Evolutionary conservation across 1,284 basidiomycete species (phyloP).

Genomic region (Trichosporon asahii): DNA sequence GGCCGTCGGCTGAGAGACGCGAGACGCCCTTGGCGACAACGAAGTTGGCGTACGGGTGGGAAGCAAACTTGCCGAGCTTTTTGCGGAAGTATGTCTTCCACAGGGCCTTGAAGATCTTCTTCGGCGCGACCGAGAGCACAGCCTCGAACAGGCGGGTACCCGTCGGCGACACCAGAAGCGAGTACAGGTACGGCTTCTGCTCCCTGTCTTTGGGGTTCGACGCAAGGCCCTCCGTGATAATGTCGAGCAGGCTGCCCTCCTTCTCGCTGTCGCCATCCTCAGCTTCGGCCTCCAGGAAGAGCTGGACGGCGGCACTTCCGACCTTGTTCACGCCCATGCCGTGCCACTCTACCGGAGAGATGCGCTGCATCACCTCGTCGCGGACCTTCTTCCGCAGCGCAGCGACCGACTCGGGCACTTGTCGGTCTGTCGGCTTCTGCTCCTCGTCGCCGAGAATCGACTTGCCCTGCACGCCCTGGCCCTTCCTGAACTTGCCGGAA

Average conservation of each 20-base stretch:
- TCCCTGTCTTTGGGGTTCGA: slow-evolving; percentile 19
- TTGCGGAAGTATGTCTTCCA: slow-evolving; percentile 74
- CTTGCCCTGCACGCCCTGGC: slow-evolving; percentile 49
- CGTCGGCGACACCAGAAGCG: slow-evolving; percentile 74
- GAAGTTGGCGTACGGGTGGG: slow-evolving; percentile 87
- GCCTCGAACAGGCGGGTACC: slow-evolving; percentile 84
- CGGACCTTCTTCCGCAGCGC: slow-evolving; percentile 53
- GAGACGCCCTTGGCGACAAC: slow-evolving; percentile 75
- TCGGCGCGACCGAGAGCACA: slow-evolving; percentile 63
- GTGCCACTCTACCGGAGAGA: slow-evolving; percentile 71
- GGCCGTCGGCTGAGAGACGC: slow-evolving; percentile 58
- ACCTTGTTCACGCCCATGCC: slow-evolving; percentile 76
- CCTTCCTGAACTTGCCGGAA: slow-evolving; percentile 47
- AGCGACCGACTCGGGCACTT: slow-evolving; percentile 25
- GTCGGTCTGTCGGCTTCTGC: slow-evolving; percentile 39
- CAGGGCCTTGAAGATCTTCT: slow-evolving; percentile 61
- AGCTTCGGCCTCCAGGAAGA: slow-evolving; percentile 73
- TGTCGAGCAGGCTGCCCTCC: slow-evolving; percentile 73
- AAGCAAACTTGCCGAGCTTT: slow-evolving; percentile 66
- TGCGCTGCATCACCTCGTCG: slow-evolving; percentile 56
- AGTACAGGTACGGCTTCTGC: slow-evolving; percentile 56
- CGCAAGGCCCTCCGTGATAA: slow-evolving; percentile 73
- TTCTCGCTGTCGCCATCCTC: slow-evolving; percentile 61
- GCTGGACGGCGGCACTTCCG: slow-evolving; percentile 76
- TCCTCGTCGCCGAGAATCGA: slow-evolving; percentile 46